Percentiles rank a stretch among this genome's conserved stretches.
Evolutionary conservation across 2,329 filamentous ascomycete species (phyloP).

Genomic region (Lithohypha guttulata): DNA sequence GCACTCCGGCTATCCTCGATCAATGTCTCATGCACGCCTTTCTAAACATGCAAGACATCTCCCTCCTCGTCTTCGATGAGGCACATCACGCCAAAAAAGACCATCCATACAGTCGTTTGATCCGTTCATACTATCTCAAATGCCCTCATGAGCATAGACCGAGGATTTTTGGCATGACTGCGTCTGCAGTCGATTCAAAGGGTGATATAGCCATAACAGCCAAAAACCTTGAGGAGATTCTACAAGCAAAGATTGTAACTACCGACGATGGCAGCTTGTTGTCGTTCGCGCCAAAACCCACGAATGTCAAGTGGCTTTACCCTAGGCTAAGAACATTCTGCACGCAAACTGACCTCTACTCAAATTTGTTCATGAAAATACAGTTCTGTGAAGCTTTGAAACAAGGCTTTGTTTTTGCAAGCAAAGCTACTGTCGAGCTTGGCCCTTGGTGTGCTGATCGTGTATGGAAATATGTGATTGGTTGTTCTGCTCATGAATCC

Average conservation of each 20-base stretch:
- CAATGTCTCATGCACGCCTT: slow-evolving; percentile 70
- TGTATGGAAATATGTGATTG: slow-evolving; percentile 63
- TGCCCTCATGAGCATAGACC: slow-evolving; percentile 45
- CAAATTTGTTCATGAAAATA: slow-evolving; percentile 43
- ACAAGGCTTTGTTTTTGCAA: slow-evolving; percentile 50
- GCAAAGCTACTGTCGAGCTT: slow-evolving; percentile 52
- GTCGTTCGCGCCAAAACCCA: slow-evolving; percentile 48
- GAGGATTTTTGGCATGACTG: slow-evolving; percentile 90
- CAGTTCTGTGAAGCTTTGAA: slow-evolving; percentile 43
- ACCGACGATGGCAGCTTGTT: slow-evolving; percentile 51
- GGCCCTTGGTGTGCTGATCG: slow-evolving; percentile 78
- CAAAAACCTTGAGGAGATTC: slow-evolving; percentile 56
- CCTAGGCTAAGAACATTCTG: slow-evolving; percentile 40
- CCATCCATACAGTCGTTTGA: slow-evolving; percentile 78
- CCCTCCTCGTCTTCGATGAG: slow-evolving; percentile 87
- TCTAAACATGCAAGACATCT: slow-evolving; percentile 71
- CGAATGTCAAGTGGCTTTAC: slow-evolving; percentile 48
- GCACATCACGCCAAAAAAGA: slow-evolving; percentile 93
- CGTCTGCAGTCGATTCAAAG: slow-evolving; percentile 81
- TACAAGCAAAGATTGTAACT: slow-evolving; percentile 78
- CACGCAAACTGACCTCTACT: slow-evolving; percentile 57
- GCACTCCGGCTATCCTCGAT: slow-evolving; percentile 77
- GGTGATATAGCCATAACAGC: slow-evolving; percentile 61
- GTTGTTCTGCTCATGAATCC: slow-evolving; percentile 21
- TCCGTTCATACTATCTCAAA: slow-evolving; percentile 70